phyloP scores from a whole-genome alignment of 805 yeast species.

The Candida taoyuanica region DNA sequence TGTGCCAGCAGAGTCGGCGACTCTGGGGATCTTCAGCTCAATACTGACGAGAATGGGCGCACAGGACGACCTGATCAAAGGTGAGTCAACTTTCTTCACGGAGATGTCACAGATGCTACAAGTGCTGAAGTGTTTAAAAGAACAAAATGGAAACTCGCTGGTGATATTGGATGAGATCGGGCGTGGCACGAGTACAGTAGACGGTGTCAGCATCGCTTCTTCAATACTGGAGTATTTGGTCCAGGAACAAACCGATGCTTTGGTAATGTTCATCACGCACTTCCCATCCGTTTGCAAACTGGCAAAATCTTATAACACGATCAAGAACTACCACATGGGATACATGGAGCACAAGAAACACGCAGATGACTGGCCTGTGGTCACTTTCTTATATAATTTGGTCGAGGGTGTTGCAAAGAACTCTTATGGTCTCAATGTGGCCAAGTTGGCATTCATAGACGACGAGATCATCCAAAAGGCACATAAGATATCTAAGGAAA shows the following conservation, averaged over 20 bases:
- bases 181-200: slow-evolving; percentile 75
- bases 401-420: slow-evolving; percentile 89
- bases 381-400: slow-evolving; percentile 84
- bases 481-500: slow-evolving; percentile 77
- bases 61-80: slow-evolving; percentile 93
- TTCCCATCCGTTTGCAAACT: slow-evolving; percentile 88
- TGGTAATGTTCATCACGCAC: slow-evolving; percentile 92
- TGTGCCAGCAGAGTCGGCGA: slow-evolving; percentile 77
- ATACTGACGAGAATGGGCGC: slow-evolving; percentile 96
- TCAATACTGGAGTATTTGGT: slow-evolving; percentile 81
- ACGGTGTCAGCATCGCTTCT: slow-evolving; percentile 97
- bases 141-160: slow-evolving; percentile 57
- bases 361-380: slow-evolving; percentile 46
- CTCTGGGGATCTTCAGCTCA: slow-evolving; percentile 79
- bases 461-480: slow-evolving; percentile 85
- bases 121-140: slow-evolving; percentile 59
- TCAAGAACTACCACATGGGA: slow-evolving; percentile 81
- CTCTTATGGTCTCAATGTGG: slow-evolving; percentile 97
- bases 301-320: slow-evolving; percentile 56
- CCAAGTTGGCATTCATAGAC: slow-evolving; percentile 92
- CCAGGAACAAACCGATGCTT: slow-evolving; percentile 49
- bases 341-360: slow-evolving; percentile 38
- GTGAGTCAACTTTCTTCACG: slow-evolving; percentile 91
- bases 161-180: slow-evolving; percentile 94
- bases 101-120: slow-evolving; percentile 94